These are phyloP conservation scores for Protea cynaroides DNA, from an alignment of 164 flowering plant species.

Conservation along the genomic window DNA sequence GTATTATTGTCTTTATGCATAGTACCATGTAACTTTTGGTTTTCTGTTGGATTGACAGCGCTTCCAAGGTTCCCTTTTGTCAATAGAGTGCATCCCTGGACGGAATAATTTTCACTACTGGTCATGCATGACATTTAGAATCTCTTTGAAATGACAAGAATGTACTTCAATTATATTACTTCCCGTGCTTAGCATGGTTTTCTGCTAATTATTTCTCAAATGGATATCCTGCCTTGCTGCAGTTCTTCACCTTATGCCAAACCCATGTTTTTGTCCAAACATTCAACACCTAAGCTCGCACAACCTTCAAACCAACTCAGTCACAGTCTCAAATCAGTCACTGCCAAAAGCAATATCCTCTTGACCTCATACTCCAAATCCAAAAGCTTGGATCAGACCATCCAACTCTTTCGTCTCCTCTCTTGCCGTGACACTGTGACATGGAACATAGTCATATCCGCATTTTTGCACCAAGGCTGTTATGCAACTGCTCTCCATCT, in stretches of 20 bases:
- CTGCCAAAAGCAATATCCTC: constrained; percentile 7
- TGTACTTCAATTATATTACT: no score
- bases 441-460: constrained; percentile 21
- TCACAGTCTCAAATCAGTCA: neutral
- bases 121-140: no score
- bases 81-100: no score
- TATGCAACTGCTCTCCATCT: constrained; percentile 12
- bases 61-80: no score
- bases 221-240: constrained; percentile 3
- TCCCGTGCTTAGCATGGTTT: no score
- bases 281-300: neutral
- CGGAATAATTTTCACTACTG: no score
- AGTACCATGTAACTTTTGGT: no score
- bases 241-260: constrained; percentile 1
- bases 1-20: no score
- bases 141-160: no score
- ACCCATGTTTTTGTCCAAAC: neutral
- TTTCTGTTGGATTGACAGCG: no score
- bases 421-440: constrained; percentile 19
- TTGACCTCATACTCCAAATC: constrained; percentile 19
- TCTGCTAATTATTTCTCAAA: neutral
- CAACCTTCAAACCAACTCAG: neutral
- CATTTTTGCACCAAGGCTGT: constrained; percentile 9
- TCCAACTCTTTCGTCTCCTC: constrained; percentile 16
- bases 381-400: constrained; percentile 18